phyloP scores from a whole-genome alignment of 148 eudicot genomes.

The Diospyros kaki region DNA sequence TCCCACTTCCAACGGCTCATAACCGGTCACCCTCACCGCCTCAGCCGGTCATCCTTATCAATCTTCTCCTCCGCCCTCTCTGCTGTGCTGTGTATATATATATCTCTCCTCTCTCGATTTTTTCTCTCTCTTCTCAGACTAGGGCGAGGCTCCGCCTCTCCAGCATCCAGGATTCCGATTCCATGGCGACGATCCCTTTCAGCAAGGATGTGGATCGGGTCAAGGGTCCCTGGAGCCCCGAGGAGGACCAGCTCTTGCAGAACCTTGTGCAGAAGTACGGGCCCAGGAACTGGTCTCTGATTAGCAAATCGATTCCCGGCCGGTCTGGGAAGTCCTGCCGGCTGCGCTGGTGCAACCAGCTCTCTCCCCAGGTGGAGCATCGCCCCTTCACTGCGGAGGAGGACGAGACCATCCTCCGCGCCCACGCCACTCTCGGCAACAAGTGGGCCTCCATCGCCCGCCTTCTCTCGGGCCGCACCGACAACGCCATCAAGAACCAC shows the following conservation, averaged over 20 bases:
- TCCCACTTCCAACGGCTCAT: slow-evolving; percentile 27
- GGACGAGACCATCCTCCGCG: slow-evolving; percentile 43
- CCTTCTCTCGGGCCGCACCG: slow-evolving; percentile 49
- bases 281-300: slow-evolving; percentile 54
- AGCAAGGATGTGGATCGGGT: slow-evolving; percentile 40
- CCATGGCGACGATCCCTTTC: slow-evolving; percentile 17
- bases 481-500: slow-evolving; percentile 63
- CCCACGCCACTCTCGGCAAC: slow-evolving; percentile 53
- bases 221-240: slow-evolving; percentile 71
- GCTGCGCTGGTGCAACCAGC: slow-evolving; percentile 65
- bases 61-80: not conserved
- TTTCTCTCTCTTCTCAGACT: slow-evolving; percentile 1
- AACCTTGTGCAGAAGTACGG: slow-evolving; percentile 44
- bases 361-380: slow-evolving; percentile 62
- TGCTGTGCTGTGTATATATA: not conserved
- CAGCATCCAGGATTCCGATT: not conserved
- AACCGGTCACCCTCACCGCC: slow-evolving; percentile 39
- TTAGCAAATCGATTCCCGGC: slow-evolving; percentile 52
- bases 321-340: slow-evolving; percentile 63
- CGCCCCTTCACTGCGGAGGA: slow-evolving; percentile 50
- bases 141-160: slow-evolving; percentile 34
- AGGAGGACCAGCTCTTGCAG: slow-evolving; percentile 47
- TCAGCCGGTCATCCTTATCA: slow-evolving; percentile 40
- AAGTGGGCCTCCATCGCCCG: slow-evolving; percentile 72
- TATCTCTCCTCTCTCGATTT: not conserved